Base-by-base conservation (phyloP, 495 filamentous ascomycete genomes). In the Penicillium steckii region DNA sequence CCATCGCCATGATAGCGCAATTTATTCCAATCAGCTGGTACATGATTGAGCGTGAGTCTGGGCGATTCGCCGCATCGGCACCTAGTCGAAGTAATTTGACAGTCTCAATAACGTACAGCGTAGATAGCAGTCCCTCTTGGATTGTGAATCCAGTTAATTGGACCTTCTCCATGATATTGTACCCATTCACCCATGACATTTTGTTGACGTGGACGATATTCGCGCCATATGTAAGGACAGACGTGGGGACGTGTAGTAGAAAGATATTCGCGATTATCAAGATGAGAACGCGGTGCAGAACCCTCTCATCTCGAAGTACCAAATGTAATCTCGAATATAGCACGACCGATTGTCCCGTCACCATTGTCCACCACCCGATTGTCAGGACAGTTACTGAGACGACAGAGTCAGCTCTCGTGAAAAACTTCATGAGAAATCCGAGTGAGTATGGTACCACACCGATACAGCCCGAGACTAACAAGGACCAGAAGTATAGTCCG, bases 71-170 rank as follows among this genome's bases (percentile, higher is more conserved):
- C 1, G 53, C 49, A 21, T 71, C 67, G n/a, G 69, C 71, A 5
- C 77, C 67, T 18, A 77, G 68, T 22, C 75, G 72, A 1, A 84
- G 73, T 7, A 83, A 57, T 44, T 67, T 76, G 19, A 70, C 69
- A 8, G 79, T 81, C 47, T 80, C 78, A 61, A 72, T 75, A 2
- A 86, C 72, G 55, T 85, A 86, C 1, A 85, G 53, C 8, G 70
- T 77, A 0, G 82, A 85, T 23, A 86, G 72, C 12, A 80, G 64
- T 23, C 72, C 61, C 52, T 86, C 83, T 58, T 86, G 82, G 5
- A 82, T 48, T 22, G 72, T 79, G 60, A 85, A 82, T 1, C 72
- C 76, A 0, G 75, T 77, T 61, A 84, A 67, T 59, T 85, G 78
- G 22, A 81, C 67, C 45, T 77, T 80, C 53, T 84, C 82, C 66